Conservation (phyloP, 1,139 yeast genomes). For the Nakaseomyces nivariensis region DNA sequence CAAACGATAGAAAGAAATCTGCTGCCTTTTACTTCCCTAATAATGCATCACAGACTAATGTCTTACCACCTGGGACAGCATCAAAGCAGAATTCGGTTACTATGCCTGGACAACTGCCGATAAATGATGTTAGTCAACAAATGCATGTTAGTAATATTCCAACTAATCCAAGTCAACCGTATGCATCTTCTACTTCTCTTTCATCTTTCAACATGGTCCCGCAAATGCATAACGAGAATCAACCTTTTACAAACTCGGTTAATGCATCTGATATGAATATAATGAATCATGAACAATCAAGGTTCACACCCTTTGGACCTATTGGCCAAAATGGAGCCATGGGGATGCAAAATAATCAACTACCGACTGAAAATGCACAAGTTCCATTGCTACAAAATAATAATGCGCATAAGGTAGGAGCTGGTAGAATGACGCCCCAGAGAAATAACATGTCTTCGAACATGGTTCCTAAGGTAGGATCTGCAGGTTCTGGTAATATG, state of each 20-base stretch:
- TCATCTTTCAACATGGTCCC: slow-evolving; percentile 1
- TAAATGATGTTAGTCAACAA: neutral
- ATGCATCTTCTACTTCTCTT: neutral
- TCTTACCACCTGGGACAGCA: neutral
- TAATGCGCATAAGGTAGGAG: neutral
- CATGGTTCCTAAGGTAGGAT: slow-evolving; percentile 1
- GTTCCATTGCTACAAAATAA: neutral
- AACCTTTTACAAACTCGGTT: neutral
- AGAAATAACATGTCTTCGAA: neutral
- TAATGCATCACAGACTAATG: neutral
- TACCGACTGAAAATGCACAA: neutral
- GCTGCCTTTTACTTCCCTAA: slow-evolving; percentile 2
- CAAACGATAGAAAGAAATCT: slow-evolving; percentile 1
- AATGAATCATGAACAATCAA: neutral
- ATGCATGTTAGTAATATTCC: neutral
- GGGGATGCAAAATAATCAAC: neutral
- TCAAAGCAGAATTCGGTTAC: neutral
- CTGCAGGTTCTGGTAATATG: neutral
- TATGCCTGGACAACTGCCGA: neutral
- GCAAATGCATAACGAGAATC: neutral
- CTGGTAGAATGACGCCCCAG: neutral
- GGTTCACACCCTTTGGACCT: neutral
- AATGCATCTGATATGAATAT: slow-evolving; percentile 4
- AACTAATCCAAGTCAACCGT: neutral
- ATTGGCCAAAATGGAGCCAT: neutral